Evolutionary conservation across 108 stramenopile genomes (phyloP).

Genomic region (Hondaea fermentalgiana): DNA sequence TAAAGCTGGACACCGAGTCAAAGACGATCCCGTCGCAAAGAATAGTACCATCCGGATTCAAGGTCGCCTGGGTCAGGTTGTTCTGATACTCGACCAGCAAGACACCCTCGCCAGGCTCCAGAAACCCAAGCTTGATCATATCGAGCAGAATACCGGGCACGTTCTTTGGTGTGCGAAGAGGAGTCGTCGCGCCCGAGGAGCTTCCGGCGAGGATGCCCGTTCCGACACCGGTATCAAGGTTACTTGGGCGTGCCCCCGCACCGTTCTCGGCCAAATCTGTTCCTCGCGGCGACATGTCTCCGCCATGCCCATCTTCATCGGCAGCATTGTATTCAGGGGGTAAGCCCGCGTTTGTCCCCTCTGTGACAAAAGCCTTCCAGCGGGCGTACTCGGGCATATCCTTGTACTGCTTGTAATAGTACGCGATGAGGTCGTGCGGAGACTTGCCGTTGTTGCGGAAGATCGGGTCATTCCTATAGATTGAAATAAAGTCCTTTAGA

Average conservation of each 20-base stretch:
- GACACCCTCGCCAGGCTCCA: not conserved
- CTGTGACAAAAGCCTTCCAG: not conserved
- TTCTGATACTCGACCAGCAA: not conserved
- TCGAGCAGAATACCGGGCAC: not conserved
- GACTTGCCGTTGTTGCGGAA: not conserved
- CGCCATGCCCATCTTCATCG: not conserved
- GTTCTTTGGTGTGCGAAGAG: not conserved
- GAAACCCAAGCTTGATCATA: not conserved
- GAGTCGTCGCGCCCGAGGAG: not conserved
- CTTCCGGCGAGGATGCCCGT: too few relatives aligned
- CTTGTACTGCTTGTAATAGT: slow-evolving; percentile 1
- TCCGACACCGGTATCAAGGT: too few relatives aligned
- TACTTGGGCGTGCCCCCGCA: not conserved
- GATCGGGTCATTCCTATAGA: not conserved
- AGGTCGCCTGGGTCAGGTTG: not conserved
- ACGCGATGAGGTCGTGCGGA: not conserved
- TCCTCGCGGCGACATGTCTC: not conserved
- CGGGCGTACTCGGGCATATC: not conserved
- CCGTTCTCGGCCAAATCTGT: not conserved
- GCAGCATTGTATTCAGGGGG: not conserved
- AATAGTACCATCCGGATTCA: not conserved
- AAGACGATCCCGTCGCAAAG: not conserved
- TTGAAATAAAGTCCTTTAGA: not conserved
- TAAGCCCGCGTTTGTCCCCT: not conserved
- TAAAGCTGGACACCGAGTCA: not conserved